Base-by-base conservation (phyloP, 225 moss, liverwort and hornwort genomes). In the Neckera pumila region DNA sequence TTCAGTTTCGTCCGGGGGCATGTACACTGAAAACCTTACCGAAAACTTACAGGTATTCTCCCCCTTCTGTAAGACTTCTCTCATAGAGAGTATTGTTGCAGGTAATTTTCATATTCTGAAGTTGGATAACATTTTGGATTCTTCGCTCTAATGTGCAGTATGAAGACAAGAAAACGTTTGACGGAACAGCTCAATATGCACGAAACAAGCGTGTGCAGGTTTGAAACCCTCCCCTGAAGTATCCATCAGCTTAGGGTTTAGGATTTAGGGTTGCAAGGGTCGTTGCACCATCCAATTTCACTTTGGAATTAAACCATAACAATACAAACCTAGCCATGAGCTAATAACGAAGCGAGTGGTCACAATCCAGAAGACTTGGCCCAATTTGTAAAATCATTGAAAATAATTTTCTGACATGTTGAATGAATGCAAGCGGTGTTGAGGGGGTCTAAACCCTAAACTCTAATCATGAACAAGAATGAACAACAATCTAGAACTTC, bases 181-280 rank as follows among this genome's bases (percentile, higher is more conserved):
- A 96, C 84, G 95, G 96, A 84, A 91, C 87, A 23, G 85, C 90
- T 54, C 95, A 95, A 63, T 98, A 98, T 87, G 90, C 96, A 22
- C 94, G 92, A 74, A 96, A 96, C 86, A 98, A 96, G 88, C 96
- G 96, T 10, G 91, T 96, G 69, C 95, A 96, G 96, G 96, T 96
- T 40, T 80, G 67, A 78, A 76, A 67, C 66, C 73, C 38, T 30
- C 23, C 58, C 75, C 69, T 45, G 81, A 60, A 69, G 51, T 83
- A 36, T 22, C 38, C 23, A 31, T 73, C 51, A 51, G 22, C 33
- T 80, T 12, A 30, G 59, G 57, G 6, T 21, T 61, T 60, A 7
- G 31, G 45, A 33, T 19, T 45, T 45, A 43, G 63, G 16, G 40
- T 38, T 57, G 3, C 22, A n/a, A 36, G n/a, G 56, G 16, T 56